These are phyloP conservation scores for Actinidia arguta DNA, from an alignment of 179 eudicot species.

Conservation along the genomic window DNA sequence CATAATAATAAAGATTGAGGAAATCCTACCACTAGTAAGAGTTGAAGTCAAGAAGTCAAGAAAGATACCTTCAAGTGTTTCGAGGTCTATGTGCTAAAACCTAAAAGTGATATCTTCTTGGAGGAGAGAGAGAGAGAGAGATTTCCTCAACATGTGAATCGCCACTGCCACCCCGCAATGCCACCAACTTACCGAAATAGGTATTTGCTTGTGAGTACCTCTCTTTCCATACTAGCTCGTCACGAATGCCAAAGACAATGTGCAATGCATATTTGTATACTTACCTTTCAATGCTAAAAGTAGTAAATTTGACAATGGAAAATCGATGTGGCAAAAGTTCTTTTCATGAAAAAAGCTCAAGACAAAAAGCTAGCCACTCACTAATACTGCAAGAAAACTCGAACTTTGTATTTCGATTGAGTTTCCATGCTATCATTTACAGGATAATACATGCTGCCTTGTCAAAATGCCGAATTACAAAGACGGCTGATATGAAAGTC, in stretches of 20 bases:
- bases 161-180: not conserved
- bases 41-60: too few species aligned
- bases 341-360: not conserved
- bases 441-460: not conserved
- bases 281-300: not conserved
- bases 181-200: not conserved
- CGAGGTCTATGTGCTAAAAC: not conserved
- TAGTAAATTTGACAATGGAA: not conserved
- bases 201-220: not conserved
- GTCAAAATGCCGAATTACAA: constrained; percentile 4
- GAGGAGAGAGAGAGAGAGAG: too few species aligned
- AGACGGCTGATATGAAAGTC: not conserved
- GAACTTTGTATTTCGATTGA: not conserved
- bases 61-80: too few species aligned
- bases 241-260: not conserved
- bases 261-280: not conserved
- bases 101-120: too few species aligned
- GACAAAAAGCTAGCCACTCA: not conserved
- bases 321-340: not conserved
- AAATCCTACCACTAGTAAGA: not conserved
- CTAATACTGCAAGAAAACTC: not conserved
- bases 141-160: not conserved
- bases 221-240: not conserved
- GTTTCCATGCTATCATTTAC: constrained; percentile 8
- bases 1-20: not conserved